These are phyloP conservation scores for Aspergillus fischeri DNA, from an alignment of 2,329 filamentous ascomycete species.

Conservation along the genomic window DNA sequence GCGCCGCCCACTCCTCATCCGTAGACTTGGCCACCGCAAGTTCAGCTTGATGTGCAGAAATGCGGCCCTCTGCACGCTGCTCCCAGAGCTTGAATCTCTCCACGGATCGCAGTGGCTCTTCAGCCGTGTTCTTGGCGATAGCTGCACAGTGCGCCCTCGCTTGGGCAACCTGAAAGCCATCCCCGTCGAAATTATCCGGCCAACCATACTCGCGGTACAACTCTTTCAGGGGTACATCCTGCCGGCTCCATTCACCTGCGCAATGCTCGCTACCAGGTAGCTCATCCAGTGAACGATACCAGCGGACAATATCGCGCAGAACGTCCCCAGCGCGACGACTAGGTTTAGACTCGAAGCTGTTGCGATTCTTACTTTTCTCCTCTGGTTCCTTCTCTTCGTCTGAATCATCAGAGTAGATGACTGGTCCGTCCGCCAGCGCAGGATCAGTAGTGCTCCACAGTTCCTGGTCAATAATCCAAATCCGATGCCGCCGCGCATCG, in stretches of 20 bases:
- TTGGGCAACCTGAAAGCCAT: conserved; percentile 10
- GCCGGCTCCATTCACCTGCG: not conserved
- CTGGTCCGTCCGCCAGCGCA: not conserved
- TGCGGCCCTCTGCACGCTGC: no score
- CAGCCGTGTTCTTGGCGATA: no score
- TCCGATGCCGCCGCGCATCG: conserved; percentile 20
- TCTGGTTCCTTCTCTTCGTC: not conserved
- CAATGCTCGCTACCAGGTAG: conserved; percentile 6
- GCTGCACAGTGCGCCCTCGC: not conserved
- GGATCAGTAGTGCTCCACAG: conserved; percentile 5
- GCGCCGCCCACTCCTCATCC: not conserved
- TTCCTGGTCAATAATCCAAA: conserved; percentile 18
- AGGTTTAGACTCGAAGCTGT: conserved; percentile 10
- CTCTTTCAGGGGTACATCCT: not conserved
- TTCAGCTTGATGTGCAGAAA: not conserved
- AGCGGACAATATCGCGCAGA: conserved; percentile 13
- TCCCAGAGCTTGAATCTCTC: no score
- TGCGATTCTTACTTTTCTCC: conserved; percentile 4
- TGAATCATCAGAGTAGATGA: no score
- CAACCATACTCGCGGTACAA: conserved; percentile 13
- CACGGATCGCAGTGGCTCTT: no score
- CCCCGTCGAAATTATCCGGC: conserved; percentile 16
- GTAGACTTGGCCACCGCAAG: not conserved
- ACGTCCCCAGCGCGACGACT: conserved; percentile 12
- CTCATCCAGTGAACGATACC: conserved; percentile 11